These are phyloP conservation scores for Cladophialophora immunda DNA, from an alignment of 2,329 filamentous ascomycete genomes.

Conservation along the genomic window DNA sequence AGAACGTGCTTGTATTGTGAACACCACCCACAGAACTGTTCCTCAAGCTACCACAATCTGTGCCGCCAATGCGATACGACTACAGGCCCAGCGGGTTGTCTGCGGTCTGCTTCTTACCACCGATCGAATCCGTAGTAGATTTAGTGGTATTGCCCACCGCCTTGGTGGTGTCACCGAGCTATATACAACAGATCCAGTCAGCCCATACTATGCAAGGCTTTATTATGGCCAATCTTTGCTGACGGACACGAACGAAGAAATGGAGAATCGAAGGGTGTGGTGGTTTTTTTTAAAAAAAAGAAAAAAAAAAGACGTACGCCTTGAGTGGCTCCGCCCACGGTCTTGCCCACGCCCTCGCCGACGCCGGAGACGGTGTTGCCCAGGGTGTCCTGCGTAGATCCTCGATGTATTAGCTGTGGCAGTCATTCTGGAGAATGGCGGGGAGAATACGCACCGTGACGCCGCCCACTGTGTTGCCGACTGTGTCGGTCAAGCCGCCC, in stretches of 20 bases:
- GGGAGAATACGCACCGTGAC: conserved; percentile 33
- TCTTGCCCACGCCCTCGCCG: conserved; percentile 43
- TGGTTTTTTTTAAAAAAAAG: background rate
- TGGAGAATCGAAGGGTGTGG: background rate
- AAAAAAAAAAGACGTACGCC: conserved; percentile 27
- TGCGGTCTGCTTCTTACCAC: conserved; percentile 41
- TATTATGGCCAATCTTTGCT: too few species aligned
- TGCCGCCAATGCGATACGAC: background rate
- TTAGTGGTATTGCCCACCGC: conserved; percentile 32
- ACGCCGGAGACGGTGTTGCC: conserved; percentile 46
- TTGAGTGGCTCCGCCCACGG: conserved; percentile 38
- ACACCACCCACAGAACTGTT: background rate
- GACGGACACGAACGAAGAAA: too few species aligned
- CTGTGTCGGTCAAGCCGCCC: conserved; percentile 46
- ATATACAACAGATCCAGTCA: background rate
- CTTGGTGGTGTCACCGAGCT: conserved; percentile 37
- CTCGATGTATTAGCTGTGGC: conserved; percentile 16
- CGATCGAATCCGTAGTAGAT: conserved; percentile 31
- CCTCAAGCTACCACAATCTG: background rate
- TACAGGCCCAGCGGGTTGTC: conserved; percentile 42
- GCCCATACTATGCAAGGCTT: too few species aligned
- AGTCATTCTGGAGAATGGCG: conserved; percentile 28
- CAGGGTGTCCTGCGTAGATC: conserved; percentile 33
- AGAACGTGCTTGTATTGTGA: too few species aligned
- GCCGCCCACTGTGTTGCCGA: conserved; percentile 44